A percentile compares a stretch with the other conserved stretches of the same genome.
These are phyloP conservation scores for Hypoxylon subgilvum DNA, from an alignment of 495 filamentous ascomycete genomes.

Conservation along the genomic window DNA sequence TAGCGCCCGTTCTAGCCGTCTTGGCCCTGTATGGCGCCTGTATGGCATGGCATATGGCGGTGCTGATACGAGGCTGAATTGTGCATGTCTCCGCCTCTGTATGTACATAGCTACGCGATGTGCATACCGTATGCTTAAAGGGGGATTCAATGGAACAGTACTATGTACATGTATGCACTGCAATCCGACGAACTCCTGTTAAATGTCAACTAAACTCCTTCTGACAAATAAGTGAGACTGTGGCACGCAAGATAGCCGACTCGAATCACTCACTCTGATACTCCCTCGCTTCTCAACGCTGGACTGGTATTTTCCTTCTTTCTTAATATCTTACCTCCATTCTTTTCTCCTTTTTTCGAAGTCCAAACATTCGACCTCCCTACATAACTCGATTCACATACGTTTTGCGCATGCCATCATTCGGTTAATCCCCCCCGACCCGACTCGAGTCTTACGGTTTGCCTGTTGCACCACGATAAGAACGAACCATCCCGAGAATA, in stretches of 20 bases:
- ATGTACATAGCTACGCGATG: slow-evolving; percentile 7
- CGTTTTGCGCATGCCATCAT: slow-evolving; percentile 18
- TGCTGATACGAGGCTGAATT: not conserved
- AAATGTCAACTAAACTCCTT: slow-evolving; percentile 23
- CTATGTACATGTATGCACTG: too few species aligned
- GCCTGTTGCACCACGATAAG: slow-evolving; percentile 20
- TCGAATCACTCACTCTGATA: slow-evolving; percentile 19
- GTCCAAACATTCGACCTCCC: not conserved
- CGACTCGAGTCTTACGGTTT: slow-evolving; percentile 8
- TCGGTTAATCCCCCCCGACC: slow-evolving; percentile 18
- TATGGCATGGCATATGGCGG: too few species aligned
- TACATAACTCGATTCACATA: not conserved
- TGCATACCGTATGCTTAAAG: slow-evolving; percentile 23
- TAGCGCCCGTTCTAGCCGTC: not conserved
- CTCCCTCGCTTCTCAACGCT: slow-evolving; percentile 1
- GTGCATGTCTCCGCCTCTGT: not conserved
- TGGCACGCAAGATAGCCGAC: slow-evolving; percentile 14
- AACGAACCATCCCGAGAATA: slow-evolving; percentile 4
- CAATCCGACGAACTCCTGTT: slow-evolving; percentile 30
- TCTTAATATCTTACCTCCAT: not conserved
- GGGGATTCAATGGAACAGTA: slow-evolving; percentile 30
- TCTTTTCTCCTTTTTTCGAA: not conserved
- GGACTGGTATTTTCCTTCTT: slow-evolving; percentile 7
- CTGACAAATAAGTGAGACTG: slow-evolving; percentile 21
- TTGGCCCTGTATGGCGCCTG: not conserved